A percentile compares a stretch with the other conserved stretches of the same genome.
Evolutionary conservation across 306 rosid species (phyloP).

Genomic region (Vigna reflexopilosa): DNA sequence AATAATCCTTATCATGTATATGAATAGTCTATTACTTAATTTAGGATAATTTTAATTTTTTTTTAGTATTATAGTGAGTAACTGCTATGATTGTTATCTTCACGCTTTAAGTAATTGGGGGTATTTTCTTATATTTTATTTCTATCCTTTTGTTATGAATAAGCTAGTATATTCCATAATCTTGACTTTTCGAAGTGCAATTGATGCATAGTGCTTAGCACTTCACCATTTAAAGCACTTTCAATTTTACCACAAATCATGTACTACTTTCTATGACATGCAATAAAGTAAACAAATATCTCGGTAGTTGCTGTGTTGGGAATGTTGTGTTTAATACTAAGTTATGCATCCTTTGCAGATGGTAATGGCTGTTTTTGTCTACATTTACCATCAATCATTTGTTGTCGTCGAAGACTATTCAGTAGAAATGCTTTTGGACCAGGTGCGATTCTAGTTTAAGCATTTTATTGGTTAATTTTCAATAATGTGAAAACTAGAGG

Average conservation of each 20-base stretch:
- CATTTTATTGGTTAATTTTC: conserved; percentile 19
- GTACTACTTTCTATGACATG: neutral
- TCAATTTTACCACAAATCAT: conserved; percentile 2
- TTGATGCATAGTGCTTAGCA: neutral
- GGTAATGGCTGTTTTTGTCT: conserved; percentile 98
- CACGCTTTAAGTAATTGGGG: neutral
- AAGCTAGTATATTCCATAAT: neutral
- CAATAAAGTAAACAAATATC: neutral
- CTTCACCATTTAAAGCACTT: conserved; percentile 12
- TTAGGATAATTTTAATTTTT: neutral
- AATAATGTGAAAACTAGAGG: conserved; percentile 26
- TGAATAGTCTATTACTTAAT: conserved; percentile 13
- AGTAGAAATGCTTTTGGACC: conserved; percentile 77
- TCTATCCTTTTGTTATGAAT: neutral
- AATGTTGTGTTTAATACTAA: conserved; percentile 9
- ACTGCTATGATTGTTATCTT: neutral
- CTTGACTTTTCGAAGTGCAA: neutral
- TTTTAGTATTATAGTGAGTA: neutral
- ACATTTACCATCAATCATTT: conserved; percentile 92
- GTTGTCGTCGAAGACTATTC: conserved; percentile 69
- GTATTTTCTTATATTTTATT: neutral
- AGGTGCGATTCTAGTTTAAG: conserved; percentile 56
- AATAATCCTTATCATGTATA: conserved; percentile 8
- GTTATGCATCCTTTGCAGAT: conserved; percentile 62
- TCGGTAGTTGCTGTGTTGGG: neutral